Conservation (phyloP, 2,329 filamentous ascomycete genomes). For the Chrysoporthe austroafricana region DNA sequence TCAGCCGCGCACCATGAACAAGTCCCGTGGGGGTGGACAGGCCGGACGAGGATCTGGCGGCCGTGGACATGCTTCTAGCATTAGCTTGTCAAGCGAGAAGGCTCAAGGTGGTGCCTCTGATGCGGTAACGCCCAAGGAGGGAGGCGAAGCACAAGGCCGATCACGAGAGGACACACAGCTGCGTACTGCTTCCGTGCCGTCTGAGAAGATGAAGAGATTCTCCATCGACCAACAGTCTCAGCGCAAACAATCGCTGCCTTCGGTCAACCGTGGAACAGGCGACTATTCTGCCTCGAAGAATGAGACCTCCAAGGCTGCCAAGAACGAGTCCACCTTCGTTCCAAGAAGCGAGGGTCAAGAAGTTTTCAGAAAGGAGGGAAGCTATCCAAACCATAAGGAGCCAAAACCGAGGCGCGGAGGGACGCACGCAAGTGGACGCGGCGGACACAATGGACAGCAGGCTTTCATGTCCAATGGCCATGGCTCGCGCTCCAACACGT, state of each 20-base stretch:
- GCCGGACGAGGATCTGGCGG: slow-evolving; percentile 43
- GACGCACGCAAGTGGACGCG: slow-evolving; percentile 24
- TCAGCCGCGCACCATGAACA: slow-evolving; percentile 47
- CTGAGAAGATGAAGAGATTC: slow-evolving; percentile 28
- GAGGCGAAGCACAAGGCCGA: slow-evolving; percentile 20
- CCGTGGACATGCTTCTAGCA: slow-evolving; percentile 29
- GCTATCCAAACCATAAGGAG: slow-evolving; percentile 22
- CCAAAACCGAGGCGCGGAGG: slow-evolving; percentile 24
- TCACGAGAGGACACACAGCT: slow-evolving; percentile 20
- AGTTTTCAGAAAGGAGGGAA: slow-evolving; percentile 24
- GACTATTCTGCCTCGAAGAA: slow-evolving; percentile 24
- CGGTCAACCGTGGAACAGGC: slow-evolving; percentile 19
- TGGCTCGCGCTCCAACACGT: slow-evolving; percentile 21
- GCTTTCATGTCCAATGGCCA: slow-evolving; percentile 26
- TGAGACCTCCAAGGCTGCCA: slow-evolving; percentile 23
- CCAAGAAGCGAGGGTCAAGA: slow-evolving; percentile 22
- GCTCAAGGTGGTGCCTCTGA: slow-evolving; percentile 19
- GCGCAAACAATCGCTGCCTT: slow-evolving; percentile 22
- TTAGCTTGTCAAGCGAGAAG: slow-evolving; percentile 34
- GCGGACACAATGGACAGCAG: slow-evolving; percentile 25
- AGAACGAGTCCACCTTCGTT: slow-evolving; percentile 15
- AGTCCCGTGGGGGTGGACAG: slow-evolving; percentile 54
- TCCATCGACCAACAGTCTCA: slow-evolving; percentile 14
- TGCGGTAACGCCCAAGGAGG: slow-evolving; percentile 10
- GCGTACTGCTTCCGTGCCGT: slow-evolving; percentile 20